Base-by-base conservation (phyloP, 371 early-diverging fungal genomes). In the Blastocladiella emersonii region DNA sequence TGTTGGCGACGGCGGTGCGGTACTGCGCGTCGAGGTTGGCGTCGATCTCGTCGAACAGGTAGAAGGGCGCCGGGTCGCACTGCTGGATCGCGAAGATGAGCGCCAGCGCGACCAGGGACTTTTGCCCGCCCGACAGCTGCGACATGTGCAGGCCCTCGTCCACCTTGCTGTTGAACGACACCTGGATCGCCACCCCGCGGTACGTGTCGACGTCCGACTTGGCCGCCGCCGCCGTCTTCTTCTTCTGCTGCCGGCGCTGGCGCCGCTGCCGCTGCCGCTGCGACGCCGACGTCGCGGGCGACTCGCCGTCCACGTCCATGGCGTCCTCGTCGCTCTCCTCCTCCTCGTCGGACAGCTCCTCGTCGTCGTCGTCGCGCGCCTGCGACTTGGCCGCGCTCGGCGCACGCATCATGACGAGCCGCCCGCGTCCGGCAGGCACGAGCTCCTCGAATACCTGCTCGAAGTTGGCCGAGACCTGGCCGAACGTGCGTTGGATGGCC, bases 11-110 rank as follows among this genome's bases (percentile, higher is more conserved):
- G 6, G 95, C 87, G 0, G 89, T 86, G 39, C 98, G 84, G 69
- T 98, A 93, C 63, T 87, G 92, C 19, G 94, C 91, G 76, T 99
- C 99, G 37, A 99, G 76, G 64, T 97, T 98, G 37, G 99, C 99
- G 80, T 99, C 99, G 76, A 99, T 95, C 79, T 99, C 99, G 80
- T 99, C 99, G 85, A 99, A 98, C 65, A 99, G 78, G 74, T 99
- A 99, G 73, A 99, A 99, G 6, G 99, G 99, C 45, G 98, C 96
- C 25, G 97, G 98, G 67, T 98, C 98, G 72, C 95, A 93, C 66
- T 85, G 83, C 76, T 99, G 99, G 66, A 99, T 97, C 5, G 99
- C 92, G 76, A 99, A 98, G 56, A 99, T 98, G 44, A 99, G 76
- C 15, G 95, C 93, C 57, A 99, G 78, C 0, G 99, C 98, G 8